phyloP scores from a whole-genome alignment of 495 filamentous ascomycete species.

The Aspergillus indologenus region DNA sequence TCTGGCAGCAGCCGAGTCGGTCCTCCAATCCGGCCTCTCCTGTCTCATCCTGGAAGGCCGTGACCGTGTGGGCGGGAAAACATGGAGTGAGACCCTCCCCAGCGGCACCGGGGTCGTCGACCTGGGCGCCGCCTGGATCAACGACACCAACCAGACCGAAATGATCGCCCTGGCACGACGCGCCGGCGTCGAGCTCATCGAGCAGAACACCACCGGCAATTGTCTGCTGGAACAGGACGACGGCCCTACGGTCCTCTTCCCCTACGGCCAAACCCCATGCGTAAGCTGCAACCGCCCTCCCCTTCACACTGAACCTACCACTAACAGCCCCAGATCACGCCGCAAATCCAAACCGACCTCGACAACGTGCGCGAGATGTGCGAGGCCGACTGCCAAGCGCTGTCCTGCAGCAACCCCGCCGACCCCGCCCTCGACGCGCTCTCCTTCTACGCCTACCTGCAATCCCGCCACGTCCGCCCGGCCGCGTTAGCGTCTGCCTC shows the following conservation, averaged over 20 bases:
- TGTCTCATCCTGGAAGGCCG: conserved; percentile 45
- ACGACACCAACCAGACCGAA: conserved; percentile 45
- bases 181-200: conserved; percentile 39
- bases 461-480: conserved; percentile 18
- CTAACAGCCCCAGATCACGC: conserved; percentile 6
- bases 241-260: conserved; percentile 21
- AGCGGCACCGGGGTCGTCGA: conserved; percentile 33
- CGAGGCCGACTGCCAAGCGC: conserved; percentile 25
- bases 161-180: conserved; percentile 33
- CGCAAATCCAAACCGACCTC: conserved; percentile 1
- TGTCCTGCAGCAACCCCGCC: conserved; percentile 15
- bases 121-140: conserved; percentile 53
- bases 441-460: conserved; percentile 31
- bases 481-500: conserved; percentile 25
- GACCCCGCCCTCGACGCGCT: conserved; percentile 26
- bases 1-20: conserved; percentile 40
- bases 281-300: conserved; percentile 26
- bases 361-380: conserved; percentile 18
- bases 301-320: not conserved
- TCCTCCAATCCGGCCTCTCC: conserved; percentile 37
- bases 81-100: conserved; percentile 21
- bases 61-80: conserved; percentile 50
- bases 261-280: conserved; percentile 30
- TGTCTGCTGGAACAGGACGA: conserved; percentile 31
- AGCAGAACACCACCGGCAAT: conserved; percentile 41